Evolutionary conservation across 1,284 basidiomycete genomes (phyloP).

Genomic region (Tylopilus orsonianus): DNA sequence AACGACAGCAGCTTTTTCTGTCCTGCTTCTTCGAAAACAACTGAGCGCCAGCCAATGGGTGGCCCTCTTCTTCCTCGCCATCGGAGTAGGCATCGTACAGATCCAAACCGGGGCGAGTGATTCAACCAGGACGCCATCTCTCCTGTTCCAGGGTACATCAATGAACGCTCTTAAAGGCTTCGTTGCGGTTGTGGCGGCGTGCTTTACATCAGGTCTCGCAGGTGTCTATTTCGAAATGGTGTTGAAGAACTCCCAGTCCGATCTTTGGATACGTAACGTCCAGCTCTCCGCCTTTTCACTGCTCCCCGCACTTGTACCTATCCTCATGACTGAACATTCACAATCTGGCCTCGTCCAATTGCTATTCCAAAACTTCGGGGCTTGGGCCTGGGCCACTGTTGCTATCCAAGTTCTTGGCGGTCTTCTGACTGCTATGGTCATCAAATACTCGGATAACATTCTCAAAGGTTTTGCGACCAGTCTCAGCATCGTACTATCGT

Average conservation of each 20-base stretch:
- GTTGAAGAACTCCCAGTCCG: conserved; percentile 84
- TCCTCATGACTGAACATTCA: conserved; percentile 59
- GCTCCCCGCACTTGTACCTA: conserved; percentile 84
- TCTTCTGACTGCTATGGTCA: conserved; percentile 84
- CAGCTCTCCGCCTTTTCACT: conserved; percentile 95
- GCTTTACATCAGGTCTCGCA: conserved; percentile 95
- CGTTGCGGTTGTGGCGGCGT: conserved; percentile 85
- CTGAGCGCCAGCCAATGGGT: conserved; percentile 80
- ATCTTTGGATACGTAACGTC: conserved; percentile 96
- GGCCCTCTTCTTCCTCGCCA: conserved; percentile 80
- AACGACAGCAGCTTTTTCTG: conserved; percentile 93
- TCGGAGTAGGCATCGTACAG: conserved; percentile 93
- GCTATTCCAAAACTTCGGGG: conserved; percentile 78
- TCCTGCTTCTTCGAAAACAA: conserved; percentile 82
- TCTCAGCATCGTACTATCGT: conserved; percentile 90
- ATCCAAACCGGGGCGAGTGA: conserved; percentile 62
- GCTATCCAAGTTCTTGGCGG: conserved; percentile 88
- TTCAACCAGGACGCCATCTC: conserved; percentile 33
- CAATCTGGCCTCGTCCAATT: conserved; percentile 39
- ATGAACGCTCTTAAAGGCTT: conserved; percentile 89
- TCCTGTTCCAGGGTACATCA: conserved; percentile 40
- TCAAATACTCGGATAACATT: conserved; percentile 88
- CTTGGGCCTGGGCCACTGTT: conserved; percentile 92
- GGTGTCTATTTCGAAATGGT: conserved; percentile 99
- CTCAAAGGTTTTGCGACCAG: conserved; percentile 94